phyloP scores from a whole-genome alignment of 2,329 filamentous ascomycete genomes.

The Seiridium cupressi region DNA sequence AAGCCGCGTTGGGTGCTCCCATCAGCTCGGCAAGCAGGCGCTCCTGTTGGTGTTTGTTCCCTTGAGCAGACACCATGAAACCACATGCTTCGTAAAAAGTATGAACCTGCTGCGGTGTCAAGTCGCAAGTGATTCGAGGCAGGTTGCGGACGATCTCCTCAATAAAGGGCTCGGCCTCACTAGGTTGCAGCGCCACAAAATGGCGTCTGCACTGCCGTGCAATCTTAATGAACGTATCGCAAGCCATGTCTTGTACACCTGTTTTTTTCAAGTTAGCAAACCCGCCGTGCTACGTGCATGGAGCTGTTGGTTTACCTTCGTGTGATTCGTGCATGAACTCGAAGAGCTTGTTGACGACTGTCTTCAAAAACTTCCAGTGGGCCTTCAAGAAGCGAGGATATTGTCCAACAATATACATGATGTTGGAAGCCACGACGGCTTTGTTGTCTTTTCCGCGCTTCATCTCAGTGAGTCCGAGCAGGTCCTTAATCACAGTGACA shows the following conservation, averaged over 20 bases:
- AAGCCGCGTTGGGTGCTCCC: conserved; percentile 88
- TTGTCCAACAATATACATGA: conserved; percentile 99
- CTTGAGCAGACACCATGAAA: conserved; percentile 98
- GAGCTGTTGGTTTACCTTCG: conserved; percentile 63
- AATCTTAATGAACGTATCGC: conserved; percentile 99
- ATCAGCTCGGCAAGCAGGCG: conserved; percentile 88
- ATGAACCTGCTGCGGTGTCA: conserved; percentile 95
- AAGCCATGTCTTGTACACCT: conserved; percentile 99
- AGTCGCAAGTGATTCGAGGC: conserved; percentile 91
- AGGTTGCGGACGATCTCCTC: conserved; percentile 97
- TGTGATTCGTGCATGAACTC: conserved; percentile 99
- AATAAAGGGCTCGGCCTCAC: conserved; percentile 93
- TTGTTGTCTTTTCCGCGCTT: conserved; percentile 99
- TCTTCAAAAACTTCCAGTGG: conserved; percentile 99
- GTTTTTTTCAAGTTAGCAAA: conserved; percentile 22
- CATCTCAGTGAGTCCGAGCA: conserved; percentile 96
- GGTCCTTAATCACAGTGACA: conserved; percentile 97
- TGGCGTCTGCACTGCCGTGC: conserved; percentile 96
- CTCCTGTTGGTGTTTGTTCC: conserved; percentile 92
- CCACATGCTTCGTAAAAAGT: conserved; percentile 99
- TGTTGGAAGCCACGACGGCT: conserved; percentile 97
- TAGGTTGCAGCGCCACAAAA: conserved; percentile 93
- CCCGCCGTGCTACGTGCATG: not conserved
- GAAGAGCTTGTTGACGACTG: conserved; percentile 98
- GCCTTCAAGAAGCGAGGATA: conserved; percentile 98